These are phyloP conservation scores for Plicaturopsis crispa DNA, from an alignment of 768 basidiomycete genomes.

Conservation along the genomic window DNA sequence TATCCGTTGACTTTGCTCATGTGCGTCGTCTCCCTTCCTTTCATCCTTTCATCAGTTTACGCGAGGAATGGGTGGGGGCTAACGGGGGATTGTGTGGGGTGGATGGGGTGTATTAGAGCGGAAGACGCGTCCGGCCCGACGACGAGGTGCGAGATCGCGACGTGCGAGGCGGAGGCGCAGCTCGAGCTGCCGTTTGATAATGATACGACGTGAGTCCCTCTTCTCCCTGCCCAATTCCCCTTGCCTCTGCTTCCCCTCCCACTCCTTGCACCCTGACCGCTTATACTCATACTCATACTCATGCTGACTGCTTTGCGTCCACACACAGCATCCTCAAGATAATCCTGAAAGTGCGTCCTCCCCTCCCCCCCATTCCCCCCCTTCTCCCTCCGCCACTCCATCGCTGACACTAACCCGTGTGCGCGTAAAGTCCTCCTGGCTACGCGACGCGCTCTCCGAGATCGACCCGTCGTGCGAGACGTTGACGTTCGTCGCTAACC, in stretches of 20 bases:
- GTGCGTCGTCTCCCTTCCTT: constrained; percentile 42
- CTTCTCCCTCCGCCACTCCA: too few species aligned
- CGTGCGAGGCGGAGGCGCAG: constrained; percentile 77
- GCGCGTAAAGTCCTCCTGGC: constrained; percentile 70
- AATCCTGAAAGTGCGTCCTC: constrained; percentile 64
- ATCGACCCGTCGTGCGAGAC: constrained; percentile 84
- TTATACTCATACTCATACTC: not conserved
- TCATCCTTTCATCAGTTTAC: not conserved
- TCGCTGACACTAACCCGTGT: too few species aligned
- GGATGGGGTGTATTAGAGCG: constrained; percentile 35
- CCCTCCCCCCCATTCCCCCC: not conserved
- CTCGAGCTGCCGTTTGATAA: constrained; percentile 75
- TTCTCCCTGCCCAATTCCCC: too few species aligned
- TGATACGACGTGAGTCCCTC: constrained; percentile 43
- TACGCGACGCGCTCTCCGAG: constrained; percentile 87
- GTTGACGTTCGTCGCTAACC: constrained; percentile 76
- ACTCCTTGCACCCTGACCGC: too few species aligned
- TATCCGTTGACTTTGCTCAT: constrained; percentile 72
- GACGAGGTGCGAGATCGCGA: constrained; percentile 81
- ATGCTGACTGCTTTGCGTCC: constrained; percentile 1
- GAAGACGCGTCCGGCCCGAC: constrained; percentile 79
- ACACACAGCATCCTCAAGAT: constrained; percentile 62
- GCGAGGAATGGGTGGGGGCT: too few species aligned
- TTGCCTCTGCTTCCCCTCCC: too few species aligned
- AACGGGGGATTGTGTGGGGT: too few species aligned